Percentiles rank a stretch among this genome's conserved stretches.
These are phyloP conservation scores for Botrytis sinoallii DNA, from an alignment of 2,329 filamentous ascomycete species.

Conservation along the genomic window DNA sequence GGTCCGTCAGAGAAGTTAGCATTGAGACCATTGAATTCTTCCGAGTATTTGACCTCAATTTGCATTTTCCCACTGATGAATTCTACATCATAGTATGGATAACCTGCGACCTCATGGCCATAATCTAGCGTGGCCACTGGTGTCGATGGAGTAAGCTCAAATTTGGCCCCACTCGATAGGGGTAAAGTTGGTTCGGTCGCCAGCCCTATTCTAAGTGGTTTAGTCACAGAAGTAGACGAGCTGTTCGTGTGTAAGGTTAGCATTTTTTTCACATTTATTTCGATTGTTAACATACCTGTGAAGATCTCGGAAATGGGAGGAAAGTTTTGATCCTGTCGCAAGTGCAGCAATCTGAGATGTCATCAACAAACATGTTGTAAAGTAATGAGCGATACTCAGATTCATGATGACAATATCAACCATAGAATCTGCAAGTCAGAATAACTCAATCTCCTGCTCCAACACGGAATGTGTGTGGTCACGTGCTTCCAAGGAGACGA, in stretches of 20 bases:
- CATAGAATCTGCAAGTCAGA: neutral
- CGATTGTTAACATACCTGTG: neutral
- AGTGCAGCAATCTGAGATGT: neutral
- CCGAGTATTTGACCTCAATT: neutral
- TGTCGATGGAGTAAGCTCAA: neutral
- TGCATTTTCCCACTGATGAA: neutral
- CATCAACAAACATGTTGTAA: neutral
- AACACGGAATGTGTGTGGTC: neutral
- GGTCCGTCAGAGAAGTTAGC: neutral
- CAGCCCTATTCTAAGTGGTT: neutral
- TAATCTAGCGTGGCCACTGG: neutral
- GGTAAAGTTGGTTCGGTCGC: neutral
- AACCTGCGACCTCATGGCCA: neutral
- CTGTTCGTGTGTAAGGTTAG: neutral
- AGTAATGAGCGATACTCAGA: neutral
- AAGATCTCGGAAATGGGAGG: neutral
- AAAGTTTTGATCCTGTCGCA: neutral
- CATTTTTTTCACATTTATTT: neutral
- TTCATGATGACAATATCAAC: neutral
- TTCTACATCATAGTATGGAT: neutral
- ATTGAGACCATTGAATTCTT: neutral
- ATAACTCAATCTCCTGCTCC: neutral
- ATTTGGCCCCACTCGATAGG: neutral
- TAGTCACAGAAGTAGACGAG: neutral
- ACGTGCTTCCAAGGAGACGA: neutral